Conservation (phyloP, 176 grass and related monocot species). For the Bromus sterilis region DNA sequence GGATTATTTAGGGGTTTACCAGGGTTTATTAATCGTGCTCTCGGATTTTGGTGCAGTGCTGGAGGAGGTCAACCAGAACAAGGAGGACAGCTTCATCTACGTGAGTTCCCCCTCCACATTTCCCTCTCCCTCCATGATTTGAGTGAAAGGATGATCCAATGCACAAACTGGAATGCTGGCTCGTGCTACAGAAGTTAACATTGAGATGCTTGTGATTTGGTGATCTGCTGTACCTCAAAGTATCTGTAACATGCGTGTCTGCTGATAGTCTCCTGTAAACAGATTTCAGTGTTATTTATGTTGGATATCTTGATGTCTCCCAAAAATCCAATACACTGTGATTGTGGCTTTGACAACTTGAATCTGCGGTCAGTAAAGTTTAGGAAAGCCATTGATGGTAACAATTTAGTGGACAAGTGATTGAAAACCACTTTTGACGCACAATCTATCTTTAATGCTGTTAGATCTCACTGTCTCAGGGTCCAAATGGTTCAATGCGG, state of each 20-base stretch:
- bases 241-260: background rate
- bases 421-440: background rate
- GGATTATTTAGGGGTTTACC: background rate
- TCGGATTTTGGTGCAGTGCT: slow-evolving; percentile 50
- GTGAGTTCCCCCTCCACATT: slow-evolving; percentile 22
- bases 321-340: background rate
- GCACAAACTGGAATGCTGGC: background rate
- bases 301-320: background rate
- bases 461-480: background rate
- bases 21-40: background rate
- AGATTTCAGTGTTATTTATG: background rate
- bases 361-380: background rate
- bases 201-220: background rate
- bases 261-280: background rate
- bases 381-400: background rate
- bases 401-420: background rate
- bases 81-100: slow-evolving; percentile 86
- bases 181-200: background rate
- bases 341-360: background rate
- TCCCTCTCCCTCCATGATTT: background rate
- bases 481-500: background rate
- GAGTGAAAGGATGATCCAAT: background rate
- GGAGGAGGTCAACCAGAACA: slow-evolving; percentile 63
- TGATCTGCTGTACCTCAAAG: slow-evolving; percentile 1
- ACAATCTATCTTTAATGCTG: background rate